Evolutionary conservation across 1,284 basidiomycete species (phyloP).

Genomic region (Heterobasidion annosum): DNA sequence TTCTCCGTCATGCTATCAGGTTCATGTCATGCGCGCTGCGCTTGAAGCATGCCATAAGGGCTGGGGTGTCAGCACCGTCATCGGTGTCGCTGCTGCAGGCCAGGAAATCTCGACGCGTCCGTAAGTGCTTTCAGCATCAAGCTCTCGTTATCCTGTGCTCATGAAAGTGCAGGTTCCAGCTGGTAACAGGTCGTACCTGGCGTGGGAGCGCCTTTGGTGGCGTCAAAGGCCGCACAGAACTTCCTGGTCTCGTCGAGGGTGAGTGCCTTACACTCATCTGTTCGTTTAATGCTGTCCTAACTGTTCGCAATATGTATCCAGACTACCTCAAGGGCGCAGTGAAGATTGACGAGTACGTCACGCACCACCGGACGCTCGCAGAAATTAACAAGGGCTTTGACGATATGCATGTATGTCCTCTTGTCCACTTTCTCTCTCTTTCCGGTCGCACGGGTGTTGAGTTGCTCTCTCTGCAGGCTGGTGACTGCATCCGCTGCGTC

Average conservation of each 20-base stretch:
- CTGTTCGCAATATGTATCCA: slow-evolving; percentile 14
- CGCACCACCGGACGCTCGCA: slow-evolving; percentile 66
- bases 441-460: background rate
- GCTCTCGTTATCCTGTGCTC: background rate
- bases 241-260: slow-evolving; percentile 85
- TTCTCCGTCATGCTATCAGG: slow-evolving; percentile 26
- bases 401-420: slow-evolving; percentile 82
- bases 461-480: slow-evolving; percentile 36
- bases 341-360: slow-evolving; percentile 87
- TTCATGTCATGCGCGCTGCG: slow-evolving; percentile 91
- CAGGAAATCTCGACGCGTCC: slow-evolving; percentile 96
- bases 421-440: background rate
- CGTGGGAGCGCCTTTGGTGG: slow-evolving; percentile 95
- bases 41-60: slow-evolving; percentile 98
- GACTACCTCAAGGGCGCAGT: slow-evolving; percentile 70
- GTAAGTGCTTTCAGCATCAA: slow-evolving; percentile 37
- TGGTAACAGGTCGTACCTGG: slow-evolving; percentile 92
- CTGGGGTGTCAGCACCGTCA: slow-evolving; percentile 96
- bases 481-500: slow-evolving; percentile 90
- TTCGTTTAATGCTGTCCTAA: background rate
- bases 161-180: slow-evolving; percentile 52
- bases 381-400: slow-evolving; percentile 89
- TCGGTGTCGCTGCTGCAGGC: slow-evolving; percentile 94
- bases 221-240: slow-evolving; percentile 94
- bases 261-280: slow-evolving; percentile 6